These are phyloP conservation scores for Mycosphaerelloides madeirae DNA, from an alignment of 2,329 filamentous ascomycete genomes.

Conservation along the genomic window DNA sequence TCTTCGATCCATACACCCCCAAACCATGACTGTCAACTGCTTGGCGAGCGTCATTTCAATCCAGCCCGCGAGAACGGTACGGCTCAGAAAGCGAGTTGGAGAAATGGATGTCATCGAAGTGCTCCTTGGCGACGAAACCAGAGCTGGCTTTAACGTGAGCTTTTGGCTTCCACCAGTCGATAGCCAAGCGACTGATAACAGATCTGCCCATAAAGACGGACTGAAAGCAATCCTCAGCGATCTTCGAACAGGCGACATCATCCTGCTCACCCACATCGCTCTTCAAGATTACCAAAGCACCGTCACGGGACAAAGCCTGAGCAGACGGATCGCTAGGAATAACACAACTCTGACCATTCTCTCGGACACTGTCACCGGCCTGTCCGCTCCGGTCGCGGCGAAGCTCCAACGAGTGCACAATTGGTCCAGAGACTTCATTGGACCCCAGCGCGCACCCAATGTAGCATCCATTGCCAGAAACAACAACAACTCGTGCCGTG, in stretches of 20 bases:
- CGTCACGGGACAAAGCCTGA: slow-evolving; percentile 81
- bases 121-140: slow-evolving; percentile 79
- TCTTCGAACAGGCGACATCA: slow-evolving; percentile 67
- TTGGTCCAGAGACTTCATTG: slow-evolving; percentile 72
- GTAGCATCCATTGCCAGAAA: no score
- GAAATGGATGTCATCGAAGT: slow-evolving; percentile 67
- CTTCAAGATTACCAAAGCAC: slow-evolving; percentile 68
- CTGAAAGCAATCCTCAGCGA: slow-evolving; percentile 40
- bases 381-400: slow-evolving; percentile 52
- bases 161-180: slow-evolving; percentile 65
- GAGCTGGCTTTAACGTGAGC: slow-evolving; percentile 71
- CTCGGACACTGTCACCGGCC: slow-evolving; percentile 15
- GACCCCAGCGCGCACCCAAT: slow-evolving; percentile 20
- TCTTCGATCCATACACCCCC: slow-evolving; percentile 64
- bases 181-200: slow-evolving; percentile 17
- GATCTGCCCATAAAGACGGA: slow-evolving; percentile 19
- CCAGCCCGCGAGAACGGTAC: slow-evolving; percentile 61
- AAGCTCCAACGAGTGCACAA: slow-evolving; percentile 65
- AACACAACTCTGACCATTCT: slow-evolving; percentile 49
- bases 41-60: slow-evolving; percentile 75
- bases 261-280: slow-evolving; percentile 75
- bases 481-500: no score
- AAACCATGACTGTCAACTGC: slow-evolving; percentile 76
- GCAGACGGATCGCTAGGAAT: slow-evolving; percentile 65
- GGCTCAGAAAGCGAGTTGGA: slow-evolving; percentile 49